These are phyloP conservation scores for Wickerhamiella cacticola DNA, from an alignment of 805 yeast genomes.

Conservation along the genomic window DNA sequence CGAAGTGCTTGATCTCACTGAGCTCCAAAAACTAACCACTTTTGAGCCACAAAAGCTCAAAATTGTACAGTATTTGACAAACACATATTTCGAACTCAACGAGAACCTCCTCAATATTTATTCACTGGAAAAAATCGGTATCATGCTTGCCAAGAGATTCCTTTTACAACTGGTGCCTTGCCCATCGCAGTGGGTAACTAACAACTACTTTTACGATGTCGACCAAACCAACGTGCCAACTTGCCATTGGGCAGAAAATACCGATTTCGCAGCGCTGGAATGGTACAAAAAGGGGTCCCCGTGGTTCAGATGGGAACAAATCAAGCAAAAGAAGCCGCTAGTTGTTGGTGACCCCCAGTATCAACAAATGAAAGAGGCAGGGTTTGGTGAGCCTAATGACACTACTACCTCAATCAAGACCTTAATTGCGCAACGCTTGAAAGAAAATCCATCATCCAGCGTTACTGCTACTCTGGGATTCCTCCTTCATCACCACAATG, in stretches of 20 bases:
- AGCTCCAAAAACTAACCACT: conserved; percentile 13
- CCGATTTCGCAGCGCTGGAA: conserved; percentile 22
- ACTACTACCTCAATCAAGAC: not conserved
- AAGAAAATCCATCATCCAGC: conserved; percentile 6
- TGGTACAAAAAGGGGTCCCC: conserved; percentile 23
- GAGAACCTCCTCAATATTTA: conserved; percentile 17
- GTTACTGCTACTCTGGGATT: conserved; percentile 27
- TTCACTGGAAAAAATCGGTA: conserved; percentile 14
- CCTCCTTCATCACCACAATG: conserved; percentile 20
- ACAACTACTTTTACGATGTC: conserved; percentile 16
- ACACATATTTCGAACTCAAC: conserved; percentile 21
- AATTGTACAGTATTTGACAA: conserved; percentile 25
- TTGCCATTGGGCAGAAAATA: conserved; percentile 14
- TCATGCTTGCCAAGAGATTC: conserved; percentile 19
- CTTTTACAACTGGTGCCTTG: conserved; percentile 14
- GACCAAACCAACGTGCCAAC: conserved; percentile 9
- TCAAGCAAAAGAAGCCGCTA: conserved; percentile 11
- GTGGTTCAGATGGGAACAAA: conserved; percentile 23
- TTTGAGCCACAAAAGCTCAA: conserved; percentile 17
- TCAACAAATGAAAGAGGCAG: not conserved
- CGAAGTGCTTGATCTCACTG: conserved; percentile 29
- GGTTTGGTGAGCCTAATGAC: not conserved
- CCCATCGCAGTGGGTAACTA: conserved; percentile 14
- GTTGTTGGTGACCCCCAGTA: not conserved
- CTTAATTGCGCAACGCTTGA: not conserved